Evolutionary conservation across 164 flowering plant genomes (phyloP), one percentile per base, ranked within the genome.

Genomic region (Annona cherimola): DNA sequence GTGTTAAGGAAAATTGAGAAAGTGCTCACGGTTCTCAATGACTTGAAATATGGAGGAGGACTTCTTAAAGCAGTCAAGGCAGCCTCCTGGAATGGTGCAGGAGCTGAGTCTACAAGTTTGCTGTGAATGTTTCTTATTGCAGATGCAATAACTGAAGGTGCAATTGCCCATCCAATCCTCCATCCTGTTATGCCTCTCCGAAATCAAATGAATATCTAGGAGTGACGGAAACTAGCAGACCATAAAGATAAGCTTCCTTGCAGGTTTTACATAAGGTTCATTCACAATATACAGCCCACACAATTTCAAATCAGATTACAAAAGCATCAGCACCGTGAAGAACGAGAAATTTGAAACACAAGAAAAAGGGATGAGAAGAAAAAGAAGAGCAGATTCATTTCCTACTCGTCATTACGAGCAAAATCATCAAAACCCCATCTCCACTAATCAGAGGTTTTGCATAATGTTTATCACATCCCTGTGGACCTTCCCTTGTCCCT

Each of bases 111-210:
- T 5, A 93, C 87, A 72, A 90, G 55, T 80, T 75, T 88, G 19
- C 78, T 70, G 73, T 88, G 98, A 71, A 90, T 86, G 79, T 90
- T 89, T 79, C 86, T 84, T n/a, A 90, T 83, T 70, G 93, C 90
- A 66, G 88, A 84, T 39, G 96, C 92, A 79, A 87, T 78, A 70
- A 73, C 68, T 40, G 96, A 73, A 2, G 94, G 84, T 60, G 90
- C 92, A 74, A 90, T 88, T 19, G 96, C 96, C 98, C 96, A 93
- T 65, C 98, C 98, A 63, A 90, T 71, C 77, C 96, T 89, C 96
- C 98, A 90, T 68, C 98, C 98, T 92, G 78, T 78, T 50, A 73
- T 45, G 70, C 72, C 45, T 61, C 71, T 46, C 68, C 63, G 62
- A 62, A 35, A 74, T 8, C 41, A 46, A 54, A 66, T 63, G 16